Conservation (phyloP, 2,329 filamentous ascomycete species). For the Colletotrichum gigasporum region DNA sequence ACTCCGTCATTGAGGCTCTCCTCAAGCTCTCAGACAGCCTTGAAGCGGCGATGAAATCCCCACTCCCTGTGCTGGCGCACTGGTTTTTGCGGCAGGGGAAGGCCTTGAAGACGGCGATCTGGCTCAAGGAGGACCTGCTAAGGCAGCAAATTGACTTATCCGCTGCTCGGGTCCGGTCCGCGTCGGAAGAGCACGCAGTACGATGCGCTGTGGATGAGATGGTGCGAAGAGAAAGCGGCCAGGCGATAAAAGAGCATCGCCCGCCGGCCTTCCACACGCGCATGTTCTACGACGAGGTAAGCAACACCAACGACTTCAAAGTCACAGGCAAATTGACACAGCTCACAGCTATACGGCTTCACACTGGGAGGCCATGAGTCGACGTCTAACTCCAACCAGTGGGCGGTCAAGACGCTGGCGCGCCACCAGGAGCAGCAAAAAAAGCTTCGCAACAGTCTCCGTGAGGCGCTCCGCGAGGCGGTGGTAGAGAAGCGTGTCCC, state of each 20-base stretch:
- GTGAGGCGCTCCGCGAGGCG: slow-evolving; percentile 29
- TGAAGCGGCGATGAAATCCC: slow-evolving; percentile 23
- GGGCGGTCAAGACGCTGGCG: slow-evolving; percentile 35
- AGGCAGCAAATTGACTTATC: slow-evolving; percentile 5
- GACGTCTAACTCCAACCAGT: slow-evolving; percentile 36
- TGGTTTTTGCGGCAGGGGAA: slow-evolving; percentile 13
- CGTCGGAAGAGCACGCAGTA: not conserved
- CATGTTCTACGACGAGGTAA: slow-evolving; percentile 44
- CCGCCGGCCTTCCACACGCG: slow-evolving; percentile 25
- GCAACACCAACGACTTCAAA: not conserved
- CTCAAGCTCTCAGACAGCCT: slow-evolving; percentile 12
- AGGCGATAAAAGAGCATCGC: not conserved
- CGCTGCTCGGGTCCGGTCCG: not conserved
- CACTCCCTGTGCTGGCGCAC: slow-evolving; percentile 13
- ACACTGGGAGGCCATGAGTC: slow-evolving; percentile 41
- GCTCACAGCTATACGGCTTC: slow-evolving; percentile 37
- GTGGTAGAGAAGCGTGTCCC: slow-evolving; percentile 33
- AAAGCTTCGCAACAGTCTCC: slow-evolving; percentile 37
- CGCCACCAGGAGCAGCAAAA: slow-evolving; percentile 37
- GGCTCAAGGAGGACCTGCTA: slow-evolving; percentile 9
- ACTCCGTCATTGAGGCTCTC: slow-evolving; percentile 5
- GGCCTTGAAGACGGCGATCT: not conserved
- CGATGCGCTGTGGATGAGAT: slow-evolving; percentile 22
- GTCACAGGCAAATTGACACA: not conserved
- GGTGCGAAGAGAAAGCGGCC: slow-evolving; percentile 16